phyloP scores from a whole-genome alignment of 495 filamentous ascomycete genomes.

The Collariella sp. region DNA sequence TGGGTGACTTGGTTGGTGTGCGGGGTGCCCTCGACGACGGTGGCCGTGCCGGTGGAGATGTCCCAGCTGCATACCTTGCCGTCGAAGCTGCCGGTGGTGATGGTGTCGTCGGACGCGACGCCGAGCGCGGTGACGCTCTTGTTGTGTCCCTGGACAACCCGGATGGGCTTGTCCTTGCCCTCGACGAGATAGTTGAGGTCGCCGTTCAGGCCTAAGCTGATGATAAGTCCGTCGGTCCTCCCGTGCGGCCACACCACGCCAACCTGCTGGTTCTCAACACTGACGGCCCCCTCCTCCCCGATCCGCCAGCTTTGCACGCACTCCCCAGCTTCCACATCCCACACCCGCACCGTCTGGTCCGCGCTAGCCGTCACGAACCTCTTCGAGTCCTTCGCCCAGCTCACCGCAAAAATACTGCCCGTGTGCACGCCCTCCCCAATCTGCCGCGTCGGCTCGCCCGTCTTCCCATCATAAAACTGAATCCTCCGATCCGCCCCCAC shows the following conservation, averaged over 20 bases:
- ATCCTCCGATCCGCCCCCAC: slow-evolving; percentile 85
- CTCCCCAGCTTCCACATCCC: slow-evolving; percentile 77
- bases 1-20: slow-evolving; percentile 80
- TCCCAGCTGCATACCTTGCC: slow-evolving; percentile 82
- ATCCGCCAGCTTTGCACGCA: slow-evolving; percentile 74
- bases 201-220: slow-evolving; percentile 79
- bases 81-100: slow-evolving; percentile 88
- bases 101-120: slow-evolving; percentile 37
- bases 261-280: slow-evolving; percentile 79
- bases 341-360: slow-evolving; percentile 82
- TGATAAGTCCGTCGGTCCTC: slow-evolving; percentile 73
- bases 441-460: slow-evolving; percentile 67
- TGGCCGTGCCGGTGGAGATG: slow-evolving; percentile 53
- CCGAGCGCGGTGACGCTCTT: slow-evolving; percentile 77
- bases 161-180: slow-evolving; percentile 56
- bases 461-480: slow-evolving; percentile 91
- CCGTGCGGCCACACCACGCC: slow-evolving; percentile 87
- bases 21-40: slow-evolving; percentile 61
- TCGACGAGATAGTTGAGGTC: slow-evolving; percentile 83
- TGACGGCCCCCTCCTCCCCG: slow-evolving; percentile 69
- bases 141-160: slow-evolving; percentile 83
- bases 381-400: slow-evolving; percentile 84
- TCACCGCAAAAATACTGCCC: slow-evolving; percentile 85
- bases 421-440: slow-evolving; percentile 78
- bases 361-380: slow-evolving; percentile 85